Base-by-base conservation (phyloP, 148 eudicot species). In the Dysphania ambrosioides region DNA sequence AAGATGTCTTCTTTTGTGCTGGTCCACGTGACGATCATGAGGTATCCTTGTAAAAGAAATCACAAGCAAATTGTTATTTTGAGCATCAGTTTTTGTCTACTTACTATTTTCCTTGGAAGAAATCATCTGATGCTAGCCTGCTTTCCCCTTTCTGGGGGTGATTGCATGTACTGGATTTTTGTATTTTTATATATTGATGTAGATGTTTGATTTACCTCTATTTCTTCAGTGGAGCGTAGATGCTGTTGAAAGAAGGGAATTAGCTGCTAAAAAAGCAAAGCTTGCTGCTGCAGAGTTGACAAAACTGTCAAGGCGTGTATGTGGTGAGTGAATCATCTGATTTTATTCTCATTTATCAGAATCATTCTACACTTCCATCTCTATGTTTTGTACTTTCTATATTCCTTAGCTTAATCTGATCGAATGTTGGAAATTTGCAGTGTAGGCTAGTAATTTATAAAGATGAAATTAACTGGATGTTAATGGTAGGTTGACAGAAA, bases 251-350 rank as follows among this genome's bases (percentile, higher is more conserved):
- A 84, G 81, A 83, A 88, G 98, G 85, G 97, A 90, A 79, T 78
- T 86, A 75, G 91, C 98, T 66, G 97, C 90, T 66, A 95, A 95
- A 80, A 95, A 92, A 81, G 97, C 98, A 26, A 91, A 87, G 82
- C 96, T 95, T 84, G 97, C 98, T 79, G 89, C 98, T 36, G 98
- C 97, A 1, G 98, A 95, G 86, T 83, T 95, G 70, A 92, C 93
- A n/a, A 95, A 95, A 85, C 82, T 95, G 61, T 95, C 98, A 65
- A 87, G 92, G 75, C 93, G 97, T 72, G 97, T 95, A 68, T 88
- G 92, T 81, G 92, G 98, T 95, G 85, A 87, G 90, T n/a, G n/a
- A n/a, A n/a, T n/a, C n/a, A 32, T 68, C 70, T 72, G 69, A 47
- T 61, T 55, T 70, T 21, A 65, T 15, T 42, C 40, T 64, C 21